Conservation (phyloP, 1,284 basidiomycete species). For the Leccinum insolens region DNA sequence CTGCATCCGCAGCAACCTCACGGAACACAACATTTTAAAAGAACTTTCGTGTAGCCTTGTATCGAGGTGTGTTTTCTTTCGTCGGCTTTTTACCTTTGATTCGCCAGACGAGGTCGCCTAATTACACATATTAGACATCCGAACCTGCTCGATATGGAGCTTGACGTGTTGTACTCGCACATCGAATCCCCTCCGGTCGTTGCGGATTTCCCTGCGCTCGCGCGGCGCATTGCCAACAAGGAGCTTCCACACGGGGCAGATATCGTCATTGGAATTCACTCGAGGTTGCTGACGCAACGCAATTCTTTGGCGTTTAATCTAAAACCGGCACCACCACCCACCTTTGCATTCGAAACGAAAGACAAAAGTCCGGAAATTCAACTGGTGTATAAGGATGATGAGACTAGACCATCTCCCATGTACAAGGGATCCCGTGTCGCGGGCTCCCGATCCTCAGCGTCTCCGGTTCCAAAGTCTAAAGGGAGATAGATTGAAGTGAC, state of each 20-base stretch:
- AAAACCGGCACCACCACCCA: neutral
- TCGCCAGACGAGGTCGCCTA: neutral
- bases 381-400: too few species aligned
- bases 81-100: neutral
- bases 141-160: neutral
- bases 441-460: too few species aligned
- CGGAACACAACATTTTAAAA: neutral
- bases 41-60: neutral
- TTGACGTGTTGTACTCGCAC: neutral
- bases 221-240: neutral
- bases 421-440: too few species aligned
- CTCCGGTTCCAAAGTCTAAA: too few species aligned
- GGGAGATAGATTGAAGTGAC: too few species aligned
- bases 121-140: neutral
- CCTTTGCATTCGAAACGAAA: too few species aligned
- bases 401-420: too few species aligned
- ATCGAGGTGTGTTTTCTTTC: neutral
- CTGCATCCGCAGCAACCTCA: neutral
- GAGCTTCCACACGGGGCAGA: neutral
- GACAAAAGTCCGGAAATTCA: too few species aligned
- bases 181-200: neutral
- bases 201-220: neutral
- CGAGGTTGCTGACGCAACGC: neutral
- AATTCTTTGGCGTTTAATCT: neutral
- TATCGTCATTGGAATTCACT: neutral